Evolutionary conservation across 345 rosid genomes (phyloP).

Genomic region (Trapa bicornis): DNA sequence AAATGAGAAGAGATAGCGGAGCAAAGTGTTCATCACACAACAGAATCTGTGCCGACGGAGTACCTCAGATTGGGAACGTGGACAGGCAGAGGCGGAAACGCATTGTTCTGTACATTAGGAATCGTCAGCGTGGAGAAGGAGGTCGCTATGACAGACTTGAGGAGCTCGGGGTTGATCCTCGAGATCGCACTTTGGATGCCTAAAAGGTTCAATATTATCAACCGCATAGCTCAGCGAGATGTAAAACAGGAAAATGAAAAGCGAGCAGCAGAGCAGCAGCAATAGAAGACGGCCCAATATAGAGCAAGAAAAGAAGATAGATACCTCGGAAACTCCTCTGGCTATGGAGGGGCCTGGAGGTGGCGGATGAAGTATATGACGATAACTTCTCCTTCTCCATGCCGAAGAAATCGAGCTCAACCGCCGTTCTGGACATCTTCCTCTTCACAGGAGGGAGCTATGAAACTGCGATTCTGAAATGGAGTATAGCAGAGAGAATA

Average conservation of each 20-base stretch:
- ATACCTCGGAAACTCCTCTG: constrained; percentile 68
- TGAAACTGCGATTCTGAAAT: no score
- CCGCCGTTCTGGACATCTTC: constrained; percentile 36
- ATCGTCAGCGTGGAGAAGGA: constrained; percentile 34
- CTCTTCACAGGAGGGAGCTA: neutral
- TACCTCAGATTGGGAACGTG: constrained; percentile 31
- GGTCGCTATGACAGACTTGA: constrained; percentile 54
- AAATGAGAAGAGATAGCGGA: neutral
- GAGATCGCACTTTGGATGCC: constrained; percentile 77
- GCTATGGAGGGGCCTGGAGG: constrained; percentile 37
- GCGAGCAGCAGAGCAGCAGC: no score
- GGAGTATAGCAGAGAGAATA: no score
- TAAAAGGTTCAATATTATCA: constrained; percentile 6
- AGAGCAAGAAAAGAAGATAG: neutral
- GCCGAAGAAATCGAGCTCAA: constrained; percentile 66
- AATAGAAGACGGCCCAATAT: no score
- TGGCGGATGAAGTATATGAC: constrained; percentile 9
- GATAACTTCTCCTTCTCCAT: constrained; percentile 30
- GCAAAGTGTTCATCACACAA: neutral
- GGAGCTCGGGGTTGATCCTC: constrained; percentile 62
- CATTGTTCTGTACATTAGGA: constrained; percentile 24
- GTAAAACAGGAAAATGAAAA: neutral
- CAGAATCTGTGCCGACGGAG: neutral
- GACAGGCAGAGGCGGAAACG: constrained; percentile 23
- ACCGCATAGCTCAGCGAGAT: neutral